These are phyloP conservation scores for Saccharomyces kudriavzevii DNA, from an alignment of 805 yeast genomes.

Conservation along the genomic window DNA sequence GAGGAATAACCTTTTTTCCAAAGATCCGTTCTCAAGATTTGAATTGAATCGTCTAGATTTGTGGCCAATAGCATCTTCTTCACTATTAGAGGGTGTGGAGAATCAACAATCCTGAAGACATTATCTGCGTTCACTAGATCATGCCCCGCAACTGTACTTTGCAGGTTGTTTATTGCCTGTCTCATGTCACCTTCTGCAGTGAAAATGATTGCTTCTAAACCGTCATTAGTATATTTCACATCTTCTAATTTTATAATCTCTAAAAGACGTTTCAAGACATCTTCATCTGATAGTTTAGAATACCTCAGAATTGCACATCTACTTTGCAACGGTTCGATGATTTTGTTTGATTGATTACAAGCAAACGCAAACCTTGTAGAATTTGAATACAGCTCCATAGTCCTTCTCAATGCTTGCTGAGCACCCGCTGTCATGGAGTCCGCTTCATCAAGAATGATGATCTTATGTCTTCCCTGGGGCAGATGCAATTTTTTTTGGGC, in stretches of 20 bases:
- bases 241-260: conserved; percentile 63
- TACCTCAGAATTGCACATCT: conserved; percentile 92
- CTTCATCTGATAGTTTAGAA: conserved; percentile 72
- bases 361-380: conserved; percentile 98
- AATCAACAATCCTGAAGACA: conserved; percentile 91
- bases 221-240: conserved; percentile 78
- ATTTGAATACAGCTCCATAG: conserved; percentile 92
- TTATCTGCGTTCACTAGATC: conserved; percentile 84
- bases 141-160: conserved; percentile 90
- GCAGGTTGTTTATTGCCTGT: conserved; percentile 91
- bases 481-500: conserved; percentile 88
- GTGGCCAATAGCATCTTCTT: conserved; percentile 54
- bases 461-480: conserved; percentile 87
- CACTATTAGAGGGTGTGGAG: conserved; percentile 88
- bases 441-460: conserved; percentile 89
- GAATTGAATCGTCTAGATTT: conserved; percentile 58
- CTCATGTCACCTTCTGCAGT: conserved; percentile 99
- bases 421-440: conserved; percentile 97
- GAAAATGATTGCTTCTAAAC: conserved; percentile 84
- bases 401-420: conserved; percentile 86
- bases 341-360: conserved; percentile 88
- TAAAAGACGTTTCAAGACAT: conserved; percentile 67
- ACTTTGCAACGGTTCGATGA: conserved; percentile 92
- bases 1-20: conserved; percentile 93
- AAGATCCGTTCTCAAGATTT: conserved; percentile 48